Percentiles rank a stretch among this genome's conserved stretches.
These are phyloP conservation scores for Schwanniomyces occidentalis DNA, from an alignment of 805 yeast species.

Conservation along the genomic window DNA sequence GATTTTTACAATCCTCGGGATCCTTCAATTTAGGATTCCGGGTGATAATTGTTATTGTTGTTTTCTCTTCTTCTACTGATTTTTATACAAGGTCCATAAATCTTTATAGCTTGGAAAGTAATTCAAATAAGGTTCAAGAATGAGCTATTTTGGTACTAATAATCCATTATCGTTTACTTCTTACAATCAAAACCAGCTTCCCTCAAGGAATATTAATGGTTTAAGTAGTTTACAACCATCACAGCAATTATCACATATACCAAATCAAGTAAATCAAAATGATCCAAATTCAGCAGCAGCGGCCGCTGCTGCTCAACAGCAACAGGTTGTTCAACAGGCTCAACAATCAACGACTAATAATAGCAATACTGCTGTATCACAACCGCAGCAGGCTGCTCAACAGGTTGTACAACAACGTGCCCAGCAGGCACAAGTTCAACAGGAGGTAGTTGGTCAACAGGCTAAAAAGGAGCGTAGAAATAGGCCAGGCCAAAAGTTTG, in stretches of 20 bases:
- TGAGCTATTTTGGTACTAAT: constrained; percentile 19
- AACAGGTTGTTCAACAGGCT: constrained; percentile 8
- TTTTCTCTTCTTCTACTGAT: neutral
- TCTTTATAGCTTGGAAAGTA: too few species aligned
- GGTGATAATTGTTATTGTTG: constrained; percentile 4
- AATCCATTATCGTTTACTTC: constrained; percentile 25
- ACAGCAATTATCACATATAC: constrained; percentile 8
- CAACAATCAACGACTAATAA: constrained; percentile 5
- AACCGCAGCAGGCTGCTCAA: constrained; percentile 5
- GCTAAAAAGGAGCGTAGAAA: constrained; percentile 35
- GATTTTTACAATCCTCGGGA: constrained; percentile 4
- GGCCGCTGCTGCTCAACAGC: constrained; percentile 10
- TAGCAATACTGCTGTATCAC: neutral
- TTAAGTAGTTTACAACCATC: constrained; percentile 9
- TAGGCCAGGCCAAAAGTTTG: constrained; percentile 56
- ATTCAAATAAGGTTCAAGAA: too few species aligned
- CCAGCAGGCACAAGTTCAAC: constrained; percentile 8
- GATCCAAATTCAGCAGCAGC: constrained; percentile 13
- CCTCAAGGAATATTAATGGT: constrained; percentile 12
- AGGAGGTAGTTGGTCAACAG: constrained; percentile 8
- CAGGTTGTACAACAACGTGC: constrained; percentile 7
- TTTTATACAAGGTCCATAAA: neutral
- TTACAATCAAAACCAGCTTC: constrained; percentile 17
- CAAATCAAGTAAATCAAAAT: constrained; percentile 6
- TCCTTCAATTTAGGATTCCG: constrained; percentile 8